Evolutionary conservation across 345 rosid genomes (phyloP).

Genomic region (Punica granatum): DNA sequence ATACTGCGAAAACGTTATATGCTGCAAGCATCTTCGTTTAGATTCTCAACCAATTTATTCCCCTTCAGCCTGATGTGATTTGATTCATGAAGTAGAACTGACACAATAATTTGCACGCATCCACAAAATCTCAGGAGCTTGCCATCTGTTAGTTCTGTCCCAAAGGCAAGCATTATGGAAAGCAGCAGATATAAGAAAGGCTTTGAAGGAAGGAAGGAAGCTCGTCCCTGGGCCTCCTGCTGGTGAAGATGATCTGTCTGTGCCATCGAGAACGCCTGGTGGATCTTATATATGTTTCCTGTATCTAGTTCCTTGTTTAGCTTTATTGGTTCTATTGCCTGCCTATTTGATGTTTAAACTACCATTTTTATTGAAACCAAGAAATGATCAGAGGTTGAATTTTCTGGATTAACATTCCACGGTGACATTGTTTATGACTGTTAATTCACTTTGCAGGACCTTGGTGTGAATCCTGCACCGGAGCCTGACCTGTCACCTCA

Average conservation of each 20-base stretch:
- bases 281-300: constrained; percentile 37
- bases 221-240: constrained; percentile 84
- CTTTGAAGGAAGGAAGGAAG: constrained; percentile 89
- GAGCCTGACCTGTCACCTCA: constrained; percentile 41
- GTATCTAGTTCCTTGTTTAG: background rate
- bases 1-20: constrained; percentile 93
- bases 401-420: background rate
- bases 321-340: background rate
- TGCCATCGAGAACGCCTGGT: constrained; percentile 23
- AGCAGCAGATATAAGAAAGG: constrained; percentile 94
- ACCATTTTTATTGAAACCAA: background rate
- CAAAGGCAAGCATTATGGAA: constrained; percentile 96
- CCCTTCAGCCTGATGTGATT: constrained; percentile 84
- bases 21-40: constrained; percentile 97
- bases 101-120: background rate
- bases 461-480: constrained; percentile 31
- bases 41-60: constrained; percentile 75
- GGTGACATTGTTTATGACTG: background rate
- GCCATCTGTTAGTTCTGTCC: constrained; percentile 52
- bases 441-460: constrained; percentile 48
- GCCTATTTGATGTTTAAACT: background rate
- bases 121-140: background rate
- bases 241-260: constrained; percentile 51
- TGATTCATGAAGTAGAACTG: background rate
- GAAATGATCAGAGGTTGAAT: background rate